Base-by-base conservation (phyloP, 78 protist species). In the Dictyostelium intermedium region DNA sequence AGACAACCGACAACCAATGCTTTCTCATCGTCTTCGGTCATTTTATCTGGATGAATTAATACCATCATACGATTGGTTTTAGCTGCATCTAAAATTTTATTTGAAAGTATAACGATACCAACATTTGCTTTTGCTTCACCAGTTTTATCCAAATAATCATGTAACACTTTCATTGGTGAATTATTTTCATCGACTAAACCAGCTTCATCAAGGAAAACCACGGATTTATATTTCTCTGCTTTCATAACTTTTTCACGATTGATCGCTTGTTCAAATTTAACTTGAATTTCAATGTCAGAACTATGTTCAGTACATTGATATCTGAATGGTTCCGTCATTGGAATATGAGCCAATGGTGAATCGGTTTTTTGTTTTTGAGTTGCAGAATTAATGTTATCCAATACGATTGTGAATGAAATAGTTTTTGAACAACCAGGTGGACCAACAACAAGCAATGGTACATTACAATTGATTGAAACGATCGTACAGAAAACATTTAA, bases 351-450 rank as follows among this genome's bases (percentile, higher is more conserved):
- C 9, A 72, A 82, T 32, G 84, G 83, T 16, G 87, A 63, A 6
- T 56, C 14, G 5, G n/a, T 10, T 13, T 50, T 25, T 11, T 25
- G 20, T 16, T 84, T 80, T 72, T 72, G 79, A 13, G 35, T 72
- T 14, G 45, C 70, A 20, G 92, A 85, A 27, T 95, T 95, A 30
- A 95, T 77, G 16, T 95, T 95, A 50, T 95, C 84, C 23, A 87
- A 13, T 1, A 91, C 91, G 2, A 91, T 83, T 34, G 50, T 66
- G 61, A 91, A 84, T 13, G 66, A 30, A 13, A 91, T 76, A 0
- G 95, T 91, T 80, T 91, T 91, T 20, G 63, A 32, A n/a, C 91
- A 91, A 47, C 95, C 95, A 27, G 95, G 95, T 45, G 95, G 95
- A 73, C 95, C 95, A 43, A 91, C 91, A 8, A 91, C 77, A 14